These are phyloP conservation scores for Grosmannia clavigera DNA, from an alignment of 2,329 filamentous ascomycete genomes.

Conservation along the genomic window DNA sequence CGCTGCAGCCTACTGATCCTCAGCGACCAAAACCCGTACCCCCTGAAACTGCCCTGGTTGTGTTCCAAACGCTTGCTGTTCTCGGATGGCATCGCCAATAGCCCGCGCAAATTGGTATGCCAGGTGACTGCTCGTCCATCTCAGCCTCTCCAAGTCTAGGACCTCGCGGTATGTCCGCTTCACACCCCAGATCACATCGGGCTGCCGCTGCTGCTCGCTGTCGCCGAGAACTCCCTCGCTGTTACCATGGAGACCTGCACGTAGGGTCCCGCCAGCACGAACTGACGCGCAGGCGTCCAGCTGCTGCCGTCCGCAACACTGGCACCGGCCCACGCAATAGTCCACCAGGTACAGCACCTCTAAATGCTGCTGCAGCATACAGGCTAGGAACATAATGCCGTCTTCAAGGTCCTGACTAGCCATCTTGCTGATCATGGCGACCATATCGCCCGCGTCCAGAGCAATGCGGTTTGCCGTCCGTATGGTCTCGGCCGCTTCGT, in stretches of 20 bases:
- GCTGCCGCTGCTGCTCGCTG: background rate
- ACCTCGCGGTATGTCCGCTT: slow-evolving; percentile 21
- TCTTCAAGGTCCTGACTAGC: slow-evolving; percentile 13
- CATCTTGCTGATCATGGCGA: background rate
- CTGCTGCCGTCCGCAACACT: background rate
- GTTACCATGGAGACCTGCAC: background rate
- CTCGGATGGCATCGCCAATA: slow-evolving; percentile 17
- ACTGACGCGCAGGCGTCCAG: background rate
- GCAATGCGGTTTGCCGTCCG: slow-evolving; percentile 16
- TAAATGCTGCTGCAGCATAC: slow-evolving; percentile 17
- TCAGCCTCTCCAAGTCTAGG: slow-evolving; percentile 18
- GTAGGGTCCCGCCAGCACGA: background rate
- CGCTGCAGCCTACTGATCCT: background rate
- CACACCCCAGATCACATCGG: slow-evolving; percentile 19
- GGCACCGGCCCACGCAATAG: slow-evolving; percentile 10
- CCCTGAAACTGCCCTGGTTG: background rate
- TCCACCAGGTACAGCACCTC: slow-evolving; percentile 22
- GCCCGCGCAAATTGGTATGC: slow-evolving; percentile 19
- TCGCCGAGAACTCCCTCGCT: background rate
- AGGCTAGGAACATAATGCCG: slow-evolving; percentile 19
- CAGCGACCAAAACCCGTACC: slow-evolving; percentile 3
- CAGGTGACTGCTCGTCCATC: slow-evolving; percentile 19
- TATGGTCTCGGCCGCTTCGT: slow-evolving; percentile 16
- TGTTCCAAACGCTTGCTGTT: slow-evolving; percentile 15
- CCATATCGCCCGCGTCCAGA: slow-evolving; percentile 18